A percentile compares a stretch with the other conserved stretches of the same genome.
phyloP scores from a whole-genome alignment of 2,329 filamentous ascomycete species.

The Fusarium ramigenum region DNA sequence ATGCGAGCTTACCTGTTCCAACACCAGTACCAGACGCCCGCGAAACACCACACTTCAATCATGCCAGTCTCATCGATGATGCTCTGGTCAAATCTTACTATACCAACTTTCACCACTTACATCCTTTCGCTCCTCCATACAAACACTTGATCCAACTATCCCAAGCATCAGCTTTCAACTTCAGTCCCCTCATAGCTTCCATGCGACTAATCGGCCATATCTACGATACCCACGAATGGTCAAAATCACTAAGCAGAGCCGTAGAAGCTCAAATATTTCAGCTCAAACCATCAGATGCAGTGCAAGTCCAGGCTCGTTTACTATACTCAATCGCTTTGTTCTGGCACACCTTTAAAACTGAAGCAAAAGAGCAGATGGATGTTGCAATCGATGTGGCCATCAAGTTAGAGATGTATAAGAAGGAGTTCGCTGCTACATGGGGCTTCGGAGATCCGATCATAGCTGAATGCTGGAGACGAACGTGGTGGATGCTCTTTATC shows the following conservation, averaged over 20 bases:
- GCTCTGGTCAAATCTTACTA: constrained; percentile 49
- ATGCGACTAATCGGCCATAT: constrained; percentile 50
- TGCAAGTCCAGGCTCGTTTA: constrained; percentile 50
- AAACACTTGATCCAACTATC: constrained; percentile 20
- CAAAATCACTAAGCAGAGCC: not conserved
- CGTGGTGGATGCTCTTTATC: constrained; percentile 76
- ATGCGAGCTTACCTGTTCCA: no score
- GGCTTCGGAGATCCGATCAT: constrained; percentile 57
- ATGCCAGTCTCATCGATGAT: constrained; percentile 24
- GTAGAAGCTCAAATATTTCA: constrained; percentile 10
- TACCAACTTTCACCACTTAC: constrained; percentile 47
- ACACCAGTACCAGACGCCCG: not conserved
- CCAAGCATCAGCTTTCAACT: constrained; percentile 3
- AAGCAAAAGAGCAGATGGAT: constrained; percentile 47
- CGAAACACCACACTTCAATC: not conserved
- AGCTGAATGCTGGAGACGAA: constrained; percentile 71
- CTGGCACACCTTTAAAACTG: constrained; percentile 43
- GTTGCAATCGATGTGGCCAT: constrained; percentile 67
- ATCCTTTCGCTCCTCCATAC: constrained; percentile 43
- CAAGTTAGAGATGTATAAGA: constrained; percentile 66
- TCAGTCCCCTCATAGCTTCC: constrained; percentile 39
- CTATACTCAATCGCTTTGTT: constrained; percentile 51
- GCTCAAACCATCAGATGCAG: constrained; percentile 25
- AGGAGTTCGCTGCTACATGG: constrained; percentile 60
- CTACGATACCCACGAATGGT: constrained; percentile 40